Base-by-base conservation (phyloP, 306 rosid genomes). In the Psophocarpus tetragonolobus region DNA sequence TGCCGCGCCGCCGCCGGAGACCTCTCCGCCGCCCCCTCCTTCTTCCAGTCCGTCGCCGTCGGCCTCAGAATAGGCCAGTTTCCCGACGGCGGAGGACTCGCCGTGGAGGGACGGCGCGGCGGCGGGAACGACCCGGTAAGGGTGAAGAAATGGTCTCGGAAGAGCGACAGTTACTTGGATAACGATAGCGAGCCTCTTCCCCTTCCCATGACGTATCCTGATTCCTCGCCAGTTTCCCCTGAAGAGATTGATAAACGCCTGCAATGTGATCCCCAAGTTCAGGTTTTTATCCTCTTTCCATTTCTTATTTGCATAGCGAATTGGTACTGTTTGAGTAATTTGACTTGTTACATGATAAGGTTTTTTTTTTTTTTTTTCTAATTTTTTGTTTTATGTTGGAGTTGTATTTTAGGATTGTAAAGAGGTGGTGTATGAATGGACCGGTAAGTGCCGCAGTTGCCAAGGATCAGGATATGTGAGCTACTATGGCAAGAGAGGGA, bases 361-460 rank as follows among this genome's bases (percentile, higher is more conserved):
- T 14, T 45, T 14, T 26, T 10, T 14, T 45, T 15, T 4, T 18
- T 50, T 1, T n/a, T 47, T 1, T 42, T 14, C 4, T 45, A 4
- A 15, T 6, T 48, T 8, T 20, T 18, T 4, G 2, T 51, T 11
- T 12, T 4, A 4, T 30, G 36, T 54, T 9, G 60, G 24, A 0
- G 6, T 36, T 38, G 44, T 9, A 9, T 71, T 85, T 87, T 76
- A 95, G 98, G 98, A 95, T 74, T 92, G 98, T 83, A 95, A 86
- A 87, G 96, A 84, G 86, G 97, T 95, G 53, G 98, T 95, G 24
- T 95, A 90, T 81, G 98, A 92, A 83, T 95, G 98, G 98, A 95
- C 98, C 33, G 97, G 98, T 6, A 87, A 90, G 82, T 95, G 97
- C 82, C 84, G 93, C 76, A 92, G 97, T 83, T 95, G 97, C 87